Evolutionary conservation across 306 rosid genomes (phyloP).

Genomic region (Vigna reflexopilosa): DNA sequence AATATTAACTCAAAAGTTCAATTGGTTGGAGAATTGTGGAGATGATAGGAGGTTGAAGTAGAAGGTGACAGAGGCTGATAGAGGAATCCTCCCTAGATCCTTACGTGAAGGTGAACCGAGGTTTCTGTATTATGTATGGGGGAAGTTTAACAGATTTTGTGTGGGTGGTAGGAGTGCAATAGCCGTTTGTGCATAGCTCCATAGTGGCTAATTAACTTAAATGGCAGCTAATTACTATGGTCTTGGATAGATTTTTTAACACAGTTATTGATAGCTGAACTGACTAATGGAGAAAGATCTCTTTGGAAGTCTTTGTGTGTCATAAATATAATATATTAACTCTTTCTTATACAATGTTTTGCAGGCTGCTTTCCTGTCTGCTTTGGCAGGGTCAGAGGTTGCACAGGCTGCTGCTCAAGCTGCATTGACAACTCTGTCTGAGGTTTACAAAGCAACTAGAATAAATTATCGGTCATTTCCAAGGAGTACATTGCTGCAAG

Average conservation of each 20-base stretch:
- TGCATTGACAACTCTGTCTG: conserved; percentile 68
- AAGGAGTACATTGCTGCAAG: conserved; percentile 50
- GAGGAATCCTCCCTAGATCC: neutral
- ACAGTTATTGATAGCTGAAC: conserved; percentile 3
- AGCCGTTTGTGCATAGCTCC: neutral
- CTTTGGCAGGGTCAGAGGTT: conserved; percentile 76
- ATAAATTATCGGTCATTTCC: conserved; percentile 46
- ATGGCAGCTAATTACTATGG: neutral
- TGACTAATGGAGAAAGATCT: conserved; percentile 26
- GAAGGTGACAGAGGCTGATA: neutral
- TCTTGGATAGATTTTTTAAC: conserved; percentile 9
- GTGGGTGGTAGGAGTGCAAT: neutral
- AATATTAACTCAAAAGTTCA: neutral
- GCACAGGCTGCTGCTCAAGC: conserved; percentile 88
- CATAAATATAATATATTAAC: neutral
- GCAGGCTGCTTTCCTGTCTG: conserved; percentile 90
- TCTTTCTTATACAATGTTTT: conserved; percentile 36
- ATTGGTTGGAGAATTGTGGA: neutral
- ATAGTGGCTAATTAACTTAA: neutral
- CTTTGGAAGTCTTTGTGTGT: neutral
- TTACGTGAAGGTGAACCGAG: neutral
- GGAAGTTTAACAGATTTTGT: neutral
- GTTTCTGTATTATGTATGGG: neutral
- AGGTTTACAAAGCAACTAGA: conserved; percentile 56
- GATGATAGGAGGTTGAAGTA: neutral